Evolutionary conservation across 306 rosid species (phyloP).

Genomic region (Astragalus glycyphyllos): DNA sequence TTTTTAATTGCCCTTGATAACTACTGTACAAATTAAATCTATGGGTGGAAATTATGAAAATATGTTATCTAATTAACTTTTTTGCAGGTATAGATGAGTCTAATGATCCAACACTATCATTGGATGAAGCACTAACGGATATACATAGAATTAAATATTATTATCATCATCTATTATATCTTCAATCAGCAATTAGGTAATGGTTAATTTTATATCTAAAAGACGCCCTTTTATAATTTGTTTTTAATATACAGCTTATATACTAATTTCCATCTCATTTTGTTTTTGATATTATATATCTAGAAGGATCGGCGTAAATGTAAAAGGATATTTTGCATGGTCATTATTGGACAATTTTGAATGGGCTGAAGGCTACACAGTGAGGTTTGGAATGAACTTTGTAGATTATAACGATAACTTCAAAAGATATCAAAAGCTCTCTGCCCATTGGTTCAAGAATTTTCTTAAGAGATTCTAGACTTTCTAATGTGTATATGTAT

Average conservation of each 20-base stretch:
- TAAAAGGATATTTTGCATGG: constrained; percentile 72
- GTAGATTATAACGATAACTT: constrained; percentile 52
- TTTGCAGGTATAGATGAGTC: constrained; percentile 58
- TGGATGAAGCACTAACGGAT: constrained; percentile 55
- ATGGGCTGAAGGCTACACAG: constrained; percentile 55
- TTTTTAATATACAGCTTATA: not conserved
- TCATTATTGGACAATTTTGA: constrained; percentile 70
- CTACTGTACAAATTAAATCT: not conserved
- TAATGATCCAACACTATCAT: constrained; percentile 50
- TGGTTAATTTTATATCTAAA: not conserved
- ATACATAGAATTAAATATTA: constrained; percentile 52
- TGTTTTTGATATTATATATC: not conserved
- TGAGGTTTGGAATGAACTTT: constrained; percentile 57
- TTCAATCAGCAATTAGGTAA: constrained; percentile 58
- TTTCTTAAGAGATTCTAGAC: constrained; percentile 45
- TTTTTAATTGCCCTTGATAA: not conserved
- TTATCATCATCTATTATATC: constrained; percentile 53
- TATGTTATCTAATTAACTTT: not conserved
- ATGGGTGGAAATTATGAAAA: not conserved
- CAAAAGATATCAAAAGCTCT: constrained; percentile 55
- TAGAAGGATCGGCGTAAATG: constrained; percentile 53
- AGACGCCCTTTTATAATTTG: not conserved
- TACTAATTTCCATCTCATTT: not conserved
- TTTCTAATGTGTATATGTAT: not conserved
- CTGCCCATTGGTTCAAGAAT: constrained; percentile 63